These are phyloP conservation scores for Hemerocallis citrina DNA, from an alignment of 106 monocot genomes.

Conservation along the genomic window DNA sequence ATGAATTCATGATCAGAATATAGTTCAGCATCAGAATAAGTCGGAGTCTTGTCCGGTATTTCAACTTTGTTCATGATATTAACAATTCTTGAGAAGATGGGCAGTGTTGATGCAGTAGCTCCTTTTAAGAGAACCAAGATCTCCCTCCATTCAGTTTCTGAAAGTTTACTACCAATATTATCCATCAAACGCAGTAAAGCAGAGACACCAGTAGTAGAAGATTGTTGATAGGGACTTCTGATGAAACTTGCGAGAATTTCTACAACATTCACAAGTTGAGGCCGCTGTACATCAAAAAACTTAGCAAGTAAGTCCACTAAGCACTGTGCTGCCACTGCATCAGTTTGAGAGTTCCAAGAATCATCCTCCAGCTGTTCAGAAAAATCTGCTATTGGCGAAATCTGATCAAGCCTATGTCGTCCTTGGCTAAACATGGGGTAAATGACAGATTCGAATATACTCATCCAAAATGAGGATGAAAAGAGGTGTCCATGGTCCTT, in stretches of 20 bases:
- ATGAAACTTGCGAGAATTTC: slow-evolving; percentile 48
- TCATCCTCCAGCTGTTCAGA: slow-evolving; percentile 40
- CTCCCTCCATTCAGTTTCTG: slow-evolving; percentile 66
- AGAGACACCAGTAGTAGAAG: slow-evolving; percentile 46
- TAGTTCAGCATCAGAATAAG: slow-evolving; percentile 54
- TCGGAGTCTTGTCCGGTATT: slow-evolving; percentile 46
- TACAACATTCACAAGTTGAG: slow-evolving; percentile 42
- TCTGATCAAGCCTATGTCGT: slow-evolving; percentile 14
- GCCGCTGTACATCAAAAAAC: slow-evolving; percentile 53
- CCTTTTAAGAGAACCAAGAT: slow-evolving; percentile 50
- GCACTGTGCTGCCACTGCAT: slow-evolving; percentile 48
- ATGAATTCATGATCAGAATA: slow-evolving; percentile 62
- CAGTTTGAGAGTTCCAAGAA: slow-evolving; percentile 39
- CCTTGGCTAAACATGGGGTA: slow-evolving; percentile 64
- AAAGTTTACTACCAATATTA: slow-evolving; percentile 38
- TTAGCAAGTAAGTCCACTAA: slow-evolving; percentile 60
- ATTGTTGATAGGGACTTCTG: slow-evolving; percentile 62
- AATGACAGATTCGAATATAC: slow-evolving; percentile 71
- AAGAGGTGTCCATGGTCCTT: slow-evolving; percentile 94
- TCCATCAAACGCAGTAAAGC: slow-evolving; percentile 46
- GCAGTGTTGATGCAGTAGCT: slow-evolving; percentile 25
- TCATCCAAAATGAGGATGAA: slow-evolving; percentile 57
- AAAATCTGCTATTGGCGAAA: slow-evolving; percentile 7
- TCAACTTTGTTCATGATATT: slow-evolving; percentile 55
- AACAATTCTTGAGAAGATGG: slow-evolving; percentile 44